Evolutionary conservation across 352 stramenopile genomes (phyloP), one percentile per base, ranked within the genome.

Genomic region (Phytophthora pinifolia): DNA sequence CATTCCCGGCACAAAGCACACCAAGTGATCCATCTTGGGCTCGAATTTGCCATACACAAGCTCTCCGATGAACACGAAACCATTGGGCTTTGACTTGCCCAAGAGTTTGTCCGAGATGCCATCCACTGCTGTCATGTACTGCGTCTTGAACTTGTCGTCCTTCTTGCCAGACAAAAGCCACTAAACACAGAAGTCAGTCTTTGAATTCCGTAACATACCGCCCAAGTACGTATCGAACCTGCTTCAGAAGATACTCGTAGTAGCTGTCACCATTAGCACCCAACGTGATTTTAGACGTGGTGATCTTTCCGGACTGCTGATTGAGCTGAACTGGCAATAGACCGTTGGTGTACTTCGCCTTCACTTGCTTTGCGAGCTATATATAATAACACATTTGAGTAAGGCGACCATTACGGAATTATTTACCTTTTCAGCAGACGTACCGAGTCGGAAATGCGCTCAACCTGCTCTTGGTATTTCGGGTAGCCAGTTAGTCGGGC

Each of bases 1-100:
- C 79, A 95, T 90, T 18, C 88, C 89, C 0, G 90, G 88, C 13
- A 96, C 65, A 47, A 97, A 97, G 67, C 92, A 98, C 29, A 94
- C 76, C 34, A 97, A 65, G 55, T 98, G 92, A 58, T 97, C 85
- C 79, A 92, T 93, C 60, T 88, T 87, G 20, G 76, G 72, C 25
- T 71, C 54, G 2, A 92, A 63, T 13, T 76, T 56, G 31, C 64
- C 71, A 34, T 74, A 48, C 14, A 87, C 65, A 22, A 88, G 64
- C 68, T 92, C 86, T 2, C 74, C 81, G 51, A 93, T 83, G 41
- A 89, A 88, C 14, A 77, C 64, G 2, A 80, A 59, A 0, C 74
- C 67, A n/a, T 78, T 88, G 9, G 79, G 75, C 35, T 86, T 74
- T 30, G 76, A 84, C 46, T 70, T 77, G 8, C 56, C 67, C 22